Conservation (phyloP, 75 land plant genomes). For the Pinus taeda region DNA sequence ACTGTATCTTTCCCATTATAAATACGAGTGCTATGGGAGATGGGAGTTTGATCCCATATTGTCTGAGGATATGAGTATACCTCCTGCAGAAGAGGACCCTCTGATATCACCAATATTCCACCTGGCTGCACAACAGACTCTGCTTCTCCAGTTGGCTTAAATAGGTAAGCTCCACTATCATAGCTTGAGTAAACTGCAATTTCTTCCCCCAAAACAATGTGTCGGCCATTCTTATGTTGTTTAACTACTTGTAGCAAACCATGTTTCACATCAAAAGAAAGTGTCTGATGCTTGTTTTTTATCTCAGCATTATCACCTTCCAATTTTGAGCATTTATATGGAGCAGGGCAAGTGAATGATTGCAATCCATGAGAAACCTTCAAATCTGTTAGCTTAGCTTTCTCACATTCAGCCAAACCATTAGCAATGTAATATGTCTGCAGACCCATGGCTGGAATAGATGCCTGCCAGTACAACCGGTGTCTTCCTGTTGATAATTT, state of each 20-base stretch:
- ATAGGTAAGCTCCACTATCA: conserved; percentile 96
- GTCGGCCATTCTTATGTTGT: conserved; percentile 26
- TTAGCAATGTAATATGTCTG: conserved; percentile 76
- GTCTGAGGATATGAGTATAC: conserved; percentile 61
- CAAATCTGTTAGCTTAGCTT: conserved; percentile 52
- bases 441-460: conserved; percentile 85
- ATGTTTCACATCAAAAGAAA: conserved; percentile 56
- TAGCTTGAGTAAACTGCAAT: conserved; percentile 78
- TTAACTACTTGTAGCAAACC: conserved; percentile 60
- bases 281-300: conserved; percentile 45
- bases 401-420: conserved; percentile 62
- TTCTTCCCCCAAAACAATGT: conserved; percentile 63
- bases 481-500: conserved; percentile 58
- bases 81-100: conserved; percentile 82
- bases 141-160: conserved; percentile 89
- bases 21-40: conserved; percentile 80
- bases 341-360: conserved; percentile 56
- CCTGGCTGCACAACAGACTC: conserved; percentile 49
- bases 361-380: conserved; percentile 32
- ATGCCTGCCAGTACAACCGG: conserved; percentile 78
- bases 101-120: conserved; percentile 58
- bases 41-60: conserved; percentile 44
- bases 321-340: conserved; percentile 61
- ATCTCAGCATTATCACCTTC: conserved; percentile 51
- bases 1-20: conserved; percentile 61